Conservation (phyloP, 2,329 filamentous ascomycete genomes). For the Cytospora piceae region DNA sequence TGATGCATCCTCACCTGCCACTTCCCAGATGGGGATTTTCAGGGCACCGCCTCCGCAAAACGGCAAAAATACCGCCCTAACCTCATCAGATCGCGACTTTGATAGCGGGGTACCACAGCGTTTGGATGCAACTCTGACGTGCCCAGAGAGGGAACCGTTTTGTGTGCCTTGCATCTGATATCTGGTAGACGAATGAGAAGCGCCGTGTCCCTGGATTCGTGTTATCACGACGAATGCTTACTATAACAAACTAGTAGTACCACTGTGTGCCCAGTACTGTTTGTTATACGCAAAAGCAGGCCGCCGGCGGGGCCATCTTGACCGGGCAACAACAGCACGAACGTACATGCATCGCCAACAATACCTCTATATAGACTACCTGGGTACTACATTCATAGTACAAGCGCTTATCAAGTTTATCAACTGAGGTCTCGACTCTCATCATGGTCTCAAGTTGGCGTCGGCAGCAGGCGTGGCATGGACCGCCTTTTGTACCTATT, state of each 20-base stretch:
- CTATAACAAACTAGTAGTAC: background rate
- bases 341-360: background rate
- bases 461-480: constrained; percentile 28
- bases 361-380: background rate
- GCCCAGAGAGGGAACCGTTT: constrained; percentile 16
- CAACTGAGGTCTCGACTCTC: background rate
- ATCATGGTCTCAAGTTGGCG: constrained; percentile 27
- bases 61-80: constrained; percentile 15
- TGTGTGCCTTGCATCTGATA: constrained; percentile 27
- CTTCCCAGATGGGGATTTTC: constrained; percentile 20
- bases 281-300: constrained; percentile 4
- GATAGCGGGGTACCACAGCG: constrained; percentile 28
- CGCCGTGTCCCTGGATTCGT: constrained; percentile 27
- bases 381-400: background rate
- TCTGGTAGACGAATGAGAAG: constrained; percentile 28
- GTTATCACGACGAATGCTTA: constrained; percentile 15
- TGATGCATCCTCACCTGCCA: constrained; percentile 20
- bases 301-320: constrained; percentile 21
- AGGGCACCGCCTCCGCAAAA: constrained; percentile 22
- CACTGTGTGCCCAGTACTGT: constrained; percentile 7
- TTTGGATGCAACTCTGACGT: constrained; percentile 24
- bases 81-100: constrained; percentile 21
- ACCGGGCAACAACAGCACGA: constrained; percentile 13
- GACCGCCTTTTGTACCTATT: constrained; percentile 24
- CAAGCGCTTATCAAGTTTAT: constrained; percentile 7